A percentile compares a stretch with the other conserved stretches of the same genome.
phyloP scores from a whole-genome alignment of 2,329 filamentous ascomycete species.

The Sclerotinia sclerotiorum region DNA sequence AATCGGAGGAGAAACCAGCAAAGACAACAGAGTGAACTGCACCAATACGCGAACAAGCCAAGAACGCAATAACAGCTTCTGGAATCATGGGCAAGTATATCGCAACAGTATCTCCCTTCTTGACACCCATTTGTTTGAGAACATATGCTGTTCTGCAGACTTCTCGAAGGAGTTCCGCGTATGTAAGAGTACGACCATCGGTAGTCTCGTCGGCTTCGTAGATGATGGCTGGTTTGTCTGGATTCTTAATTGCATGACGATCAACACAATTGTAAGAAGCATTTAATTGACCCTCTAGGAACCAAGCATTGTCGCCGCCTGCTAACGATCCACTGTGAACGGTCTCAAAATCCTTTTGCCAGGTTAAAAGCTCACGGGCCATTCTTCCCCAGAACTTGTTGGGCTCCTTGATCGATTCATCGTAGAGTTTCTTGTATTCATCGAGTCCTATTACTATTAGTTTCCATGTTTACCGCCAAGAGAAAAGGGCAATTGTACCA shows the following conservation, averaged over 20 bases:
- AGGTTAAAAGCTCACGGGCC: slow-evolving; percentile 86
- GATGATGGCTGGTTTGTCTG: slow-evolving; percentile 91
- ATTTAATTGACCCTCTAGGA: slow-evolving; percentile 88
- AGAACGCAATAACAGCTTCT: slow-evolving; percentile 85
- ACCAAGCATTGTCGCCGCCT: slow-evolving; percentile 89
- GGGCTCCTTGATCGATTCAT: slow-evolving; percentile 86
- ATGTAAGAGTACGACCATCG: slow-evolving; percentile 87
- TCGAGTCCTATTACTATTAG: slow-evolving; percentile 52
- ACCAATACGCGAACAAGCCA: slow-evolving; percentile 89
- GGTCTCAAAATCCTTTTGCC: slow-evolving; percentile 89
- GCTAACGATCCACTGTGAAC: slow-evolving; percentile 74
- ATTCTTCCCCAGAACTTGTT: slow-evolving; percentile 85
- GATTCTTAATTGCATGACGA: slow-evolving; percentile 92
- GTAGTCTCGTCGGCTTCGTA: slow-evolving; percentile 93
- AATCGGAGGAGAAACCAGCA: slow-evolving; percentile 95
- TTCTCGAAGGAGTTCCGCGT: slow-evolving; percentile 87
- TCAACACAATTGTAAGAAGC: slow-evolving; percentile 98
- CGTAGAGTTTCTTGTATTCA: slow-evolving; percentile 67
- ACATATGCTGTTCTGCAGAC: slow-evolving; percentile 85
- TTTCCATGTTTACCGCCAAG: background rate
- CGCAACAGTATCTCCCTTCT: slow-evolving; percentile 95
- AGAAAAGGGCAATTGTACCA: slow-evolving; percentile 49
- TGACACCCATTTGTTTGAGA: slow-evolving; percentile 91
- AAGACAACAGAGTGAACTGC: slow-evolving; percentile 98
- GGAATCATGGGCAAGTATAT: slow-evolving; percentile 99